Evolutionary conservation across 2,329 filamentous ascomycete genomes (phyloP), one percentile per base, ranked within the genome.

Genomic region (Trichophyton schoenleinii): DNA sequence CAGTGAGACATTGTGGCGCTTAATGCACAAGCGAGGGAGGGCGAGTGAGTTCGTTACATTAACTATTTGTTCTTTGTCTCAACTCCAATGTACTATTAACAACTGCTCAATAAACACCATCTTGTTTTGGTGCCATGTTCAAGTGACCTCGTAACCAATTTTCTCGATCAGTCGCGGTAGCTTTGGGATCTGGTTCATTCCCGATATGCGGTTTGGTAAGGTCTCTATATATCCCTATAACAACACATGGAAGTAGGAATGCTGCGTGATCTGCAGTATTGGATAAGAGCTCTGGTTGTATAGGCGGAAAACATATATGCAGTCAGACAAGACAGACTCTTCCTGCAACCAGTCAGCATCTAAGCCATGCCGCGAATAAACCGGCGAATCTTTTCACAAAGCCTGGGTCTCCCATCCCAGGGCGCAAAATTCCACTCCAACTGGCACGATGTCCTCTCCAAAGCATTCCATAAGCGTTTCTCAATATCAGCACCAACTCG

Each of bases 401-500:
- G 31, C 34, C 64, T 63, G 20, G 61, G 59, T 48, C 62, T 63
- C n/a, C 61, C 65, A 13, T 66, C 48, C 65, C 63, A 66, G 13
- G 62, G 60, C 18, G 44, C 42, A 25, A 60, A 66, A 13, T 62
- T 64, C 20, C 62, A 61, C 57, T 75, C 72, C 1, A 72, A 67
- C 36, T 72, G 66, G 63, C 75, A 77, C 58, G 72, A 73, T 11
- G 74, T 71, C 65, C 66, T 72, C 59, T 72, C 74, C 59, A 76
- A 70, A 60, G 75, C 74, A 57, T 73, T 71, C 74, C 74, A 77
- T 49, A 75, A 73, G 4, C 67, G 67, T 57, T 65, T 70, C 62
- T 77, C 74, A 3, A 69, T 68, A 61, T 77, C 74, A 61, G 71
- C 72, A 28, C 74, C 75, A 58, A 77, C 72, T 9, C 72, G 67